phyloP scores from a whole-genome alignment of 495 filamentous ascomycete genomes.

The Neurospora intermedia region DNA sequence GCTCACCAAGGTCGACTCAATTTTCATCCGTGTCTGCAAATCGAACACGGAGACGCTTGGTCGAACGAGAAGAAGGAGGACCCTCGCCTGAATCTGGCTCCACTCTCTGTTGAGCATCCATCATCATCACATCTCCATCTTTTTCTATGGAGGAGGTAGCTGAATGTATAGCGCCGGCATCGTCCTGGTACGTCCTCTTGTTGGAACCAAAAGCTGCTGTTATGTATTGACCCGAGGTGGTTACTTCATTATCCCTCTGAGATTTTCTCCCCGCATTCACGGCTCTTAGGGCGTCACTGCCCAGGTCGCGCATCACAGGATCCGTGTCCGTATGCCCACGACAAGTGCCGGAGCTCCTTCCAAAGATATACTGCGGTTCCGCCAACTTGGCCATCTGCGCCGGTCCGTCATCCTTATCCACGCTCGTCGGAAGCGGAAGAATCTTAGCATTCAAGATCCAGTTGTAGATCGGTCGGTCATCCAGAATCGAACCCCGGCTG shows the following conservation, averaged over 20 bases:
- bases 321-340: conserved; percentile 26
- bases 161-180: background rate
- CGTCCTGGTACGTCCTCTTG: background rate
- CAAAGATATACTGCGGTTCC: conserved; percentile 49
- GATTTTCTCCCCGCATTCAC: background rate
- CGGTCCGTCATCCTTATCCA: conserved; percentile 14
- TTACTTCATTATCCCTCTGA: background rate
- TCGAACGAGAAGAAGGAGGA: background rate
- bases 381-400: conserved; percentile 47
- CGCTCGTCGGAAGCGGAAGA: conserved; percentile 43
- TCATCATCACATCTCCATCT: background rate
- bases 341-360: conserved; percentile 17
- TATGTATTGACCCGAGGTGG: background rate
- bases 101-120: background rate
- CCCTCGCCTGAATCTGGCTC: background rate
- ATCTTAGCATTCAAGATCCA: conserved; percentile 70
- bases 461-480: conserved; percentile 64
- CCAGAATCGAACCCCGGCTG: conserved; percentile 44
- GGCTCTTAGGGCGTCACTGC: background rate
- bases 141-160: background rate
- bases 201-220: background rate
- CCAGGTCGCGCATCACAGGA: conserved; percentile 11
- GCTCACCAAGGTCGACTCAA: background rate
- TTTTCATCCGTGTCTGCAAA: background rate
- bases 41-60: conserved; percentile 4